Evolutionary conservation across 2,329 filamentous ascomycete genomes (phyloP), one percentile per base, ranked within the genome.

Genomic region (Cordyceps farinosa): DNA sequence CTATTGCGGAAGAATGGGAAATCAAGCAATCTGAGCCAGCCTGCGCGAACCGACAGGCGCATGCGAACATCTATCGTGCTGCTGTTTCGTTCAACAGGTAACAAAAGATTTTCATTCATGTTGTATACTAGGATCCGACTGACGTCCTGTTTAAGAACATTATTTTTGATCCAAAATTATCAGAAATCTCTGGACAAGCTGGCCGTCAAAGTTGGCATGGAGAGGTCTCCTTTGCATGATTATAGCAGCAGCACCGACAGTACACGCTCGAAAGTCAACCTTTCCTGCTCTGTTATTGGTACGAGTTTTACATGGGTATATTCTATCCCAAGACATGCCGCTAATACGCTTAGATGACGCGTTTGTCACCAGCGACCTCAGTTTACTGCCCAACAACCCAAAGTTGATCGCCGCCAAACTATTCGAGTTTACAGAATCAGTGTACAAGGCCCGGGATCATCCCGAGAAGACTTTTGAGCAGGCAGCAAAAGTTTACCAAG

Each of bases 51-150:
- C 15, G 42, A 5, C 40, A 62, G 15, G 30, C 59, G 9, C 10
- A 15, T 15, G 42, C 51, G 2, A 48, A 30, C 8, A 40, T 55
- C 27, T 50, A 55, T 17, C 54, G 42, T 36, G 59, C 59, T 6
- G 59, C 59, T 9, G 11, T 62, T 5, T 62, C 59, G 3, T 50
- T 62, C 15, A 62, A 62, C n/a, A 62, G 59, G 59, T 62, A 55
- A 38, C 5, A 11, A 11, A 30, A 29, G 2, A 5, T 9, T 27
- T n/a, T 47, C 27, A 8, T 29, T 34, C 5, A 5, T 36, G 10
- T 1, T 22, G 5, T 11, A 27, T 13, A 10, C 3, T 1, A 47
- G 5, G 9, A 29, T 22, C 13, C 52, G 7, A 30, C 52, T 55
- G 15, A 42, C 10, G 6, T 34, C 8, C 8, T 34, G 4, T 34